Conservation (phyloP, 257 asterid species). For the Nicotiana benthamiana region DNA sequence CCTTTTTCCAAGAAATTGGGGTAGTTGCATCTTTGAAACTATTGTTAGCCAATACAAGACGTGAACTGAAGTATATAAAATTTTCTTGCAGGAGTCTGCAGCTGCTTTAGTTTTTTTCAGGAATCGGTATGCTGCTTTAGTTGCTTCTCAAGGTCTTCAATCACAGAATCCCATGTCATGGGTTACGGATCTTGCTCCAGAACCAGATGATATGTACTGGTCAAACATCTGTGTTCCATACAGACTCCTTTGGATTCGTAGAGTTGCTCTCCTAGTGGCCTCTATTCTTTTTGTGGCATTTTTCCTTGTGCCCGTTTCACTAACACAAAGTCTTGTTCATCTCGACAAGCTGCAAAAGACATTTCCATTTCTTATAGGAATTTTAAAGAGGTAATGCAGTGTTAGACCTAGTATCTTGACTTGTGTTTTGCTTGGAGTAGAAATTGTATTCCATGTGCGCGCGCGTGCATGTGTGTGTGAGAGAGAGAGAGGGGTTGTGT, state of each 20-base stretch:
- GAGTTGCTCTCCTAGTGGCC: slow-evolving; percentile 51
- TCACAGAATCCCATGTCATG: slow-evolving; percentile 66
- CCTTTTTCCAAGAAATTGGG: not conserved
- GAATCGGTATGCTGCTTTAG: slow-evolving; percentile 85
- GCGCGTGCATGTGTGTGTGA: not conserved
- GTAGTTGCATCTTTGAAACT: not conserved
- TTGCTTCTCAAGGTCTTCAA: slow-evolving; percentile 71
- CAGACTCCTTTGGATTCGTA: slow-evolving; percentile 78
- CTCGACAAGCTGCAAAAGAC: slow-evolving; percentile 52
- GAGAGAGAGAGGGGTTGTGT: not conserved
- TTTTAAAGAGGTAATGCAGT: slow-evolving; percentile 36
- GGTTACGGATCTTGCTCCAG: slow-evolving; percentile 80
- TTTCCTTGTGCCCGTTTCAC: slow-evolving; percentile 72
- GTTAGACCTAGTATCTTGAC: not conserved
- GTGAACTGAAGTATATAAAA: not conserved
- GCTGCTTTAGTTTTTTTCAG: slow-evolving; percentile 87
- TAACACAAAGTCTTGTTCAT: slow-evolving; percentile 77
- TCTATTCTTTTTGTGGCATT: slow-evolving; percentile 48
- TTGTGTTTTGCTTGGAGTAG: not conserved
- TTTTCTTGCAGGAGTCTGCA: slow-evolving; percentile 62
- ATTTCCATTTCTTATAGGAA: slow-evolving; percentile 46
- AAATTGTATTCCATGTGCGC: not conserved
- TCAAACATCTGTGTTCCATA: slow-evolving; percentile 70
- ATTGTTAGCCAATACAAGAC: not conserved
- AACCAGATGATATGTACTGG: slow-evolving; percentile 80